phyloP scores from a whole-genome alignment of 805 yeast species.

The Metschnikowia lunata region DNA sequence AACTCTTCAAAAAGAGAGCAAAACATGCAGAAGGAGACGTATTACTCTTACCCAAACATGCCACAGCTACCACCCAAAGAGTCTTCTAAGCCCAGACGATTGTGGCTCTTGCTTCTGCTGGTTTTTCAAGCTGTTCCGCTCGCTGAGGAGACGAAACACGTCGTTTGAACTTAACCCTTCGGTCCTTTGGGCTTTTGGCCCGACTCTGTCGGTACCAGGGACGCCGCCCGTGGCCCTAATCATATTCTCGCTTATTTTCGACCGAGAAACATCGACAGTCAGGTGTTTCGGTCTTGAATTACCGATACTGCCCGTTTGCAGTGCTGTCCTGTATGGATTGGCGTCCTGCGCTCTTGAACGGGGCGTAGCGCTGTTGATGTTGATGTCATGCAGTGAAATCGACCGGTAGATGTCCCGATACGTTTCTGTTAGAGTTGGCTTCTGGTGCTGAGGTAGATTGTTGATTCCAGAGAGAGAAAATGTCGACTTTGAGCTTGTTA shows the following conservation, averaged over 20 bases:
- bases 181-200: not conserved
- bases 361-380: not conserved
- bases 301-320: slow-evolving; percentile 10
- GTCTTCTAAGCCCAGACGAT: slow-evolving; percentile 16
- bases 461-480: slow-evolving; percentile 10
- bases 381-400: slow-evolving; percentile 31
- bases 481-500: slow-evolving; percentile 14
- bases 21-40: too few relatives aligned
- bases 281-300: too few relatives aligned
- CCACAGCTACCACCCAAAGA: slow-evolving; percentile 36
- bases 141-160: slow-evolving; percentile 18
- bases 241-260: too few relatives aligned
- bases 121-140: slow-evolving; percentile 6
- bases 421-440: slow-evolving; percentile 26
- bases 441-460: not conserved
- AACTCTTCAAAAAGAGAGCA: too few relatives aligned
- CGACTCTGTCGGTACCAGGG: not conserved
- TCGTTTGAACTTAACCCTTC: slow-evolving; percentile 19
- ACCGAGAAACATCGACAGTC: too few relatives aligned
- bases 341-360: too few relatives aligned
- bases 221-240: not conserved
- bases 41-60: not conserved
- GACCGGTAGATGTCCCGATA: slow-evolving; percentile 35
- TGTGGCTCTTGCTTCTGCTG: slow-evolving; percentile 3
- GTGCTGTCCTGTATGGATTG: slow-evolving; percentile 4